Conservation (phyloP, 2,329 filamentous ascomycete genomes). For the Periconia macrospinosa region DNA sequence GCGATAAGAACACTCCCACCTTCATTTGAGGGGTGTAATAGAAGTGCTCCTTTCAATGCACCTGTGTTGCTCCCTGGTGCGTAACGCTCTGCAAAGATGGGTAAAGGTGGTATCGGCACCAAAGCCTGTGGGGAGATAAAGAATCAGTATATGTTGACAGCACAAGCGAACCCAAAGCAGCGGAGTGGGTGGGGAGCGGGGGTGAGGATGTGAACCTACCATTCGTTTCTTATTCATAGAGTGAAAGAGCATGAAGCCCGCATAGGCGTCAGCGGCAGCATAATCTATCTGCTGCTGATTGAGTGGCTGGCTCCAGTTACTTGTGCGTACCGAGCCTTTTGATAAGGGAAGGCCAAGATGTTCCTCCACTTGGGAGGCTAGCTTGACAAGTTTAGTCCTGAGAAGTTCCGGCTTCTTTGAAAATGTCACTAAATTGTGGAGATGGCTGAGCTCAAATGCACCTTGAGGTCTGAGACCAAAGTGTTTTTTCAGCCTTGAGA, state of each 20-base stretch:
- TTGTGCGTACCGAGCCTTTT: slow-evolving; percentile 76
- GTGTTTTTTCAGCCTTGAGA: slow-evolving; percentile 66
- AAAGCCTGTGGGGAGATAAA: slow-evolving; percentile 55
- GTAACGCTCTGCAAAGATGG: slow-evolving; percentile 30
- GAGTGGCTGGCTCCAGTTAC: slow-evolving; percentile 72
- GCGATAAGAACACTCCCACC: slow-evolving; percentile 17
- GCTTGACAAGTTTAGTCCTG: slow-evolving; percentile 56
- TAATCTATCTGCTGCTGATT: slow-evolving; percentile 68
- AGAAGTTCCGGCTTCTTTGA: slow-evolving; percentile 51
- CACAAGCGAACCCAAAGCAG: slow-evolving; percentile 53
- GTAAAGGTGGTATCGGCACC: slow-evolving; percentile 30
- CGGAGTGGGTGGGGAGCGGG: too few relatives aligned
- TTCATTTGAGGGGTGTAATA: slow-evolving; percentile 19
- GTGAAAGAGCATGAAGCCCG: slow-evolving; percentile 74
- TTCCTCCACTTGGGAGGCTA: slow-evolving; percentile 71
- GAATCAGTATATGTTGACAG: slow-evolving; percentile 63
- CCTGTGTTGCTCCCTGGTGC: slow-evolving; percentile 14
- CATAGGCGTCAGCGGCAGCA: slow-evolving; percentile 85
- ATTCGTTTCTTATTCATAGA: slow-evolving; percentile 65
- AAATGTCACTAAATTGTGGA: slow-evolving; percentile 77
- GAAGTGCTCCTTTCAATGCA: slow-evolving; percentile 17
- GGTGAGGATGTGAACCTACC: neutral
- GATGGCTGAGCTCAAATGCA: slow-evolving; percentile 78
- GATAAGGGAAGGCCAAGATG: slow-evolving; percentile 72
- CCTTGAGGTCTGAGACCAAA: slow-evolving; percentile 67